These are phyloP conservation scores for Bolboschoenus planiculmis DNA, from an alignment of 176 grass and related monocot genomes.

Conservation along the genomic window DNA sequence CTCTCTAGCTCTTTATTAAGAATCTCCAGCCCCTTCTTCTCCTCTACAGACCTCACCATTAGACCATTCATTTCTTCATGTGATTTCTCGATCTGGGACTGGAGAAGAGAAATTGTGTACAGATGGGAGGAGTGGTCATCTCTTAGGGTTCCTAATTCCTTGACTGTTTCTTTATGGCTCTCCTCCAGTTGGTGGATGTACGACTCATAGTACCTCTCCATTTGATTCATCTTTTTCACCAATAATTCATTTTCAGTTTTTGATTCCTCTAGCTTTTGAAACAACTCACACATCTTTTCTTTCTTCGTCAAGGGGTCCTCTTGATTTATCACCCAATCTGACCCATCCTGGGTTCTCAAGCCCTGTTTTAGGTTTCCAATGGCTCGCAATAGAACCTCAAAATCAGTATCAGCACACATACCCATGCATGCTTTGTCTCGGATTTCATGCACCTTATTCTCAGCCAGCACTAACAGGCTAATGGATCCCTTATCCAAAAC, in stretches of 20 bases:
- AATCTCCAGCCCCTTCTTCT: conserved; percentile 59
- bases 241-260: conserved; percentile 94
- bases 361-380: conserved; percentile 74
- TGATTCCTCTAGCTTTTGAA: conserved; percentile 84
- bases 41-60: conserved; percentile 64
- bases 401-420: conserved; percentile 74
- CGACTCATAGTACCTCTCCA: conserved; percentile 87
- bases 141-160: conserved; percentile 82
- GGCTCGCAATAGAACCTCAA: conserved; percentile 55
- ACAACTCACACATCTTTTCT: conserved; percentile 87
- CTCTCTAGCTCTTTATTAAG: conserved; percentile 84
- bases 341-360: conserved; percentile 25
- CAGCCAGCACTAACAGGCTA: conserved; percentile 57
- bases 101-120: conserved; percentile 82
- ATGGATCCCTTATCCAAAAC: conserved; percentile 28
- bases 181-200: conserved; percentile 82
- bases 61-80: conserved; percentile 86
- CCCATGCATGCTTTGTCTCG: conserved; percentile 72
- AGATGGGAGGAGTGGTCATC: conserved; percentile 84
- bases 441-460: conserved; percentile 84
- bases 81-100: conserved; percentile 80
- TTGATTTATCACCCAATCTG: not conserved
- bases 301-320: conserved; percentile 46
- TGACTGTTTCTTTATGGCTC: conserved; percentile 61
- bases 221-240: conserved; percentile 81